Conservation (phyloP, 306 rosid genomes). For the Cucurbita ficifolia region DNA sequence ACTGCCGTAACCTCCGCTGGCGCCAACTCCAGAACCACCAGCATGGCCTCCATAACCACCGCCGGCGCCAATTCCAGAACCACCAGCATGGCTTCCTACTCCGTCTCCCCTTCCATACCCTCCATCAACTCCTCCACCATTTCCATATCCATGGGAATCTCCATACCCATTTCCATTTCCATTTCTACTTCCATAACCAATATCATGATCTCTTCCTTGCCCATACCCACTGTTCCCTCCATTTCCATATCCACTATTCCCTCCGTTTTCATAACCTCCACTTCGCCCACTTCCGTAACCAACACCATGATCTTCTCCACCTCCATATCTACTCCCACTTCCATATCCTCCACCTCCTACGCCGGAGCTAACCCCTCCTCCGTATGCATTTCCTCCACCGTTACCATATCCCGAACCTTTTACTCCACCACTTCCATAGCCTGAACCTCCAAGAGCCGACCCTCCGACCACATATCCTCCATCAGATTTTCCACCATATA, state of each 20-base stretch:
- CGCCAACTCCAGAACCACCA: background rate
- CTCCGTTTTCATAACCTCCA: background rate
- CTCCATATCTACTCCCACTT: slow-evolving; percentile 5
- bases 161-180: slow-evolving; percentile 6
- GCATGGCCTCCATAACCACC: slow-evolving; percentile 8
- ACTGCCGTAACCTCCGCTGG: slow-evolving; percentile 2
- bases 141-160: slow-evolving; percentile 20
- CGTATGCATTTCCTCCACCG: too few species aligned
- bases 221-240: slow-evolving; percentile 5
- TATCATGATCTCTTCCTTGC: background rate
- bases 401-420: background rate
- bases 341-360: slow-evolving; percentile 21
- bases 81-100: background rate
- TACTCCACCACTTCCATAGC: slow-evolving; percentile 12
- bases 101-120: slow-evolving; percentile 13
- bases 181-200: background rate
- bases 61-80: background rate
- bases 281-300: background rate
- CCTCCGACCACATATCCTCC: slow-evolving; percentile 16
- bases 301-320: background rate
- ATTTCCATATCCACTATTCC: background rate
- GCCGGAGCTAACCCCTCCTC: too few species aligned
- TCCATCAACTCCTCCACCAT: slow-evolving; percentile 17
- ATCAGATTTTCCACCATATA: background rate
- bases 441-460: slow-evolving; percentile 20